Evolutionary conservation across 1,139 yeast genomes (phyloP).

Genomic region (Hansenula lynferdii): DNA sequence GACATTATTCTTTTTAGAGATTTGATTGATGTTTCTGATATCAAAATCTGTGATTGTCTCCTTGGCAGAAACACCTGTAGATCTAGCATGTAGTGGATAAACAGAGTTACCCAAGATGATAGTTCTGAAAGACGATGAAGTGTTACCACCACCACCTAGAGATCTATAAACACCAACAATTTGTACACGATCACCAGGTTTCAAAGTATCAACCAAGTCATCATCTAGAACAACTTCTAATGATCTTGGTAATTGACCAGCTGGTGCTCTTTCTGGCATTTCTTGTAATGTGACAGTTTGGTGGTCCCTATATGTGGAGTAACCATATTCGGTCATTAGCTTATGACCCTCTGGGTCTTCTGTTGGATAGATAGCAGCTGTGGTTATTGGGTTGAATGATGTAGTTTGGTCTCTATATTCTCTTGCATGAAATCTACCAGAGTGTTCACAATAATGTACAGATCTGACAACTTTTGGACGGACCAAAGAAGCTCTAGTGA

Average conservation of each 20-base stretch:
- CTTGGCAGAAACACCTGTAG: slow-evolving; percentile 77
- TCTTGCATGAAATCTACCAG: slow-evolving; percentile 81
- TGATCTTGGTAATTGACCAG: slow-evolving; percentile 95
- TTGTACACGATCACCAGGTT: slow-evolving; percentile 97
- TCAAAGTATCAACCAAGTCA: slow-evolving; percentile 85
- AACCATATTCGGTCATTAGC: slow-evolving; percentile 87
- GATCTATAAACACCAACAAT: slow-evolving; percentile 93
- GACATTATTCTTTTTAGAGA: slow-evolving; percentile 63
- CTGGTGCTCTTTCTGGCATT: slow-evolving; percentile 98
- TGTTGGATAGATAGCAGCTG: slow-evolving; percentile 89
- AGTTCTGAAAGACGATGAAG: slow-evolving; percentile 69
- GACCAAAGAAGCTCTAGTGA: slow-evolving; percentile 87
- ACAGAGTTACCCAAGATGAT: slow-evolving; percentile 84
- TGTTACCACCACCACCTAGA: slow-evolving; percentile 73
- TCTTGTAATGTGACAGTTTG: slow-evolving; percentile 93
- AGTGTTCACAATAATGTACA: slow-evolving; percentile 88
- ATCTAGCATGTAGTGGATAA: slow-evolving; percentile 82
- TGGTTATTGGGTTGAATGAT: slow-evolving; percentile 50
- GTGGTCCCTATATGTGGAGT: slow-evolving; percentile 89
- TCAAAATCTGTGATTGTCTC: slow-evolving; percentile 78
- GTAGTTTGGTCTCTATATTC: slow-evolving; percentile 94
- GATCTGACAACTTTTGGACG: slow-evolving; percentile 90
- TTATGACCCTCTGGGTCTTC: slow-evolving; percentile 91
- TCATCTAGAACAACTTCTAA: slow-evolving; percentile 90
- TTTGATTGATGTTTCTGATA: slow-evolving; percentile 78